phyloP scores from a whole-genome alignment of 1,284 basidiomycete species.

The Amylostereum areolatum region DNA sequence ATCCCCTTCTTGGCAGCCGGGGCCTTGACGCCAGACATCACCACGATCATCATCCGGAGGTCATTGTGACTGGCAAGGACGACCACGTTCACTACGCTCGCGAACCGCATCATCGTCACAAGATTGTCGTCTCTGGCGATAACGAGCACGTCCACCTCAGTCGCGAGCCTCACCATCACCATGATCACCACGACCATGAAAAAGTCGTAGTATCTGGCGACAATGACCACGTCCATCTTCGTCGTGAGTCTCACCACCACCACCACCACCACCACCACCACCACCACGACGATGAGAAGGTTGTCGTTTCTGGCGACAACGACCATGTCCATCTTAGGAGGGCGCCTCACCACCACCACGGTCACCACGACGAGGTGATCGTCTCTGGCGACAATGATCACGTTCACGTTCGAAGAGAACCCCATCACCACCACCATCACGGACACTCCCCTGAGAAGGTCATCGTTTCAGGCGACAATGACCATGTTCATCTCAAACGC shows the following conservation, averaged over 20 bases:
- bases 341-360: neutral
- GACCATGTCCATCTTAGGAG: slow-evolving; percentile 17
- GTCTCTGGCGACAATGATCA: slow-evolving; percentile 3
- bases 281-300: slow-evolving; percentile 3
- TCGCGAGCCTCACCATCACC: slow-evolving; percentile 3
- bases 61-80: slow-evolving; percentile 14
- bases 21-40: slow-evolving; percentile 5
- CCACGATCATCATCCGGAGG: slow-evolving; percentile 10
- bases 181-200: slow-evolving; percentile 7
- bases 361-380: neutral
- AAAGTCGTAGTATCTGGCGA: slow-evolving; percentile 13
- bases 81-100: slow-evolving; percentile 14
- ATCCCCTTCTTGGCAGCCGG: too few relatives aligned
- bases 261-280: slow-evolving; percentile 7
- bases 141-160: slow-evolving; percentile 17
- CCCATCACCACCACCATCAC: neutral
- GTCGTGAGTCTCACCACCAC: slow-evolving; percentile 13
- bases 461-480: slow-evolving; percentile 2
- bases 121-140: slow-evolving; percentile 19
- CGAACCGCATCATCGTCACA: slow-evolving; percentile 14
- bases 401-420: slow-evolving; percentile 1
- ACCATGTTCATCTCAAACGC: slow-evolving; percentile 1
- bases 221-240: slow-evolving; percentile 14
- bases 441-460: neutral
- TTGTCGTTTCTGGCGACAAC: slow-evolving; percentile 19